phyloP scores from a whole-genome alignment of 1,284 basidiomycete genomes.

The Malassezia slooffiae region DNA sequence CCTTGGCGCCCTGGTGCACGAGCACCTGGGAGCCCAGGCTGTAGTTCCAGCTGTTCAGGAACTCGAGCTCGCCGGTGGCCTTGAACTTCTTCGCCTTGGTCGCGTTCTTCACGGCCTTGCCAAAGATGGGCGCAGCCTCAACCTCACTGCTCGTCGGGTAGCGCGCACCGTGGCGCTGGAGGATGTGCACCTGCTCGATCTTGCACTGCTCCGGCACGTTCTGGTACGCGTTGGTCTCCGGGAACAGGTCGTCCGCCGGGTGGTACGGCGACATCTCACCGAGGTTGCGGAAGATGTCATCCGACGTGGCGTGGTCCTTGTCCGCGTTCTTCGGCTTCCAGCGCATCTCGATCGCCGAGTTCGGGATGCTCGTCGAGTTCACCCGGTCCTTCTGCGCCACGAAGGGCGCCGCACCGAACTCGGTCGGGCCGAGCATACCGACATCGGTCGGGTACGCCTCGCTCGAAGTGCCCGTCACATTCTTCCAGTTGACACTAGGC shows the following conservation, averaged over 20 bases:
- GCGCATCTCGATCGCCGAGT: constrained; percentile 22
- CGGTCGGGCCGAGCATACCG: constrained; percentile 25
- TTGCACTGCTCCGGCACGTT: constrained; percentile 17
- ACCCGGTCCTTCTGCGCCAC: constrained; percentile 27
- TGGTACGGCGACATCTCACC: constrained; percentile 14
- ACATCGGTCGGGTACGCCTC: constrained; percentile 35
- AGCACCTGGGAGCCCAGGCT: constrained; percentile 57
- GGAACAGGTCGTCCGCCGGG: constrained; percentile 10
- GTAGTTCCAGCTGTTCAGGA: constrained; percentile 60
- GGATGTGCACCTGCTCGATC: constrained; percentile 37
- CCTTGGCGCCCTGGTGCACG: constrained; percentile 69
- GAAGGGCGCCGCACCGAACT: constrained; percentile 26
- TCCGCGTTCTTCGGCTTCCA: constrained; percentile 17
- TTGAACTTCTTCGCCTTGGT: constrained; percentile 9
- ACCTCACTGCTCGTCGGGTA: constrained; percentile 27
- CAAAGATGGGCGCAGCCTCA: constrained; percentile 2
- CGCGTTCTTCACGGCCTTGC: constrained; percentile 1
- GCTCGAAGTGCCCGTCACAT: constrained; percentile 14
- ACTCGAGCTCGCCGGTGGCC: constrained; percentile 56
- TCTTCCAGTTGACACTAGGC: constrained; percentile 7
- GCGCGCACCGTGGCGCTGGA: constrained; percentile 40
- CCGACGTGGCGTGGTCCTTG: constrained; percentile 10
- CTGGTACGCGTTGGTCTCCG: constrained; percentile 8
- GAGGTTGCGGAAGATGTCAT: constrained; percentile 29
- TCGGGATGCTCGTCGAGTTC: constrained; percentile 8